Evolutionary conservation across 2,329 filamentous ascomycete genomes (phyloP).

Genomic region (Paracamarosporium sp.): DNA sequence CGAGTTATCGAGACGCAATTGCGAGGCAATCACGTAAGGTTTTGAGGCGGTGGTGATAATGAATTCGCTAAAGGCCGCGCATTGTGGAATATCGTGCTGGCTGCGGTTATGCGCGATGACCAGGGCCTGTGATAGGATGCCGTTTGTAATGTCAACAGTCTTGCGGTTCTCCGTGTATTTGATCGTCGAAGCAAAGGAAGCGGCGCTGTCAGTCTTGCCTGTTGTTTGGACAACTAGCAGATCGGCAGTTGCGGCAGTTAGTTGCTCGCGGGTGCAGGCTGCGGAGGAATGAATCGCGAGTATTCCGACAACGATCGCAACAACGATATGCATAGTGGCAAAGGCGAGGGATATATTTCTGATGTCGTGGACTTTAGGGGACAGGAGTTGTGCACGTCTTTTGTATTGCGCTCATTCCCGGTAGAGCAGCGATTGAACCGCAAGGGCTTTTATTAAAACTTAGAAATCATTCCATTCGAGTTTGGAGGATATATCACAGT

Average conservation of each 20-base stretch:
- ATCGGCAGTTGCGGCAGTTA: slow-evolving; percentile 26
- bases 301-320: slow-evolving; percentile 3
- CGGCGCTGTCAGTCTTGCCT: slow-evolving; percentile 21
- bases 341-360: background rate
- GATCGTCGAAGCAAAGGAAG: slow-evolving; percentile 23
- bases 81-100: slow-evolving; percentile 33
- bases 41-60: slow-evolving; percentile 31
- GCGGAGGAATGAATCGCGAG: slow-evolving; percentile 19
- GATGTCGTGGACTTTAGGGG: background rate
- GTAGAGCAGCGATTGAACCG: background rate
- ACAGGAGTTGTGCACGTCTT: background rate
- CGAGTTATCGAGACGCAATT: slow-evolving; percentile 31
- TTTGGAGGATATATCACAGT: background rate
- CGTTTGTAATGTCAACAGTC: slow-evolving; percentile 19
- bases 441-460: background rate
- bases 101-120: slow-evolving; percentile 32
- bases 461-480: background rate
- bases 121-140: slow-evolving; percentile 31
- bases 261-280: slow-evolving; percentile 28
- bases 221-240: slow-evolving; percentile 28
- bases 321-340: slow-evolving; percentile 11
- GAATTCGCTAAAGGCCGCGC: slow-evolving; percentile 37
- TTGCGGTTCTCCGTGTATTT: slow-evolving; percentile 37
- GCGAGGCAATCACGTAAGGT: slow-evolving; percentile 37
- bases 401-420: background rate